Evolutionary conservation across 1,284 basidiomycete species (phyloP).

Genomic region (Microbotryum intermedium): DNA sequence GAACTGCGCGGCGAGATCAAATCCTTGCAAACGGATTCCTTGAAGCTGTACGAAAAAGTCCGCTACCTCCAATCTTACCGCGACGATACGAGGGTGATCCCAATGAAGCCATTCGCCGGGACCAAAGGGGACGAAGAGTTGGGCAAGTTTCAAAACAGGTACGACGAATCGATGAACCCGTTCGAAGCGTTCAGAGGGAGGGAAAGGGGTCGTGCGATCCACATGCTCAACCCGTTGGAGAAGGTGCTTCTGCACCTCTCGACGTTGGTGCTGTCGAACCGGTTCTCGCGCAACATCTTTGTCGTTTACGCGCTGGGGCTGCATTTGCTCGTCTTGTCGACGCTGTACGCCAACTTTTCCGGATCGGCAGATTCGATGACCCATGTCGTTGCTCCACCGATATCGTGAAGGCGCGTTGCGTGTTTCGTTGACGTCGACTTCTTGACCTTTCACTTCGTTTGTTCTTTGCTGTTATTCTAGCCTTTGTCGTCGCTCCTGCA

Average conservation of each 20-base stretch:
- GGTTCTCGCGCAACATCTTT: constrained; percentile 57
- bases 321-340: constrained; percentile 70
- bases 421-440: background rate
- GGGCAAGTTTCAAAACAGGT: constrained; percentile 78
- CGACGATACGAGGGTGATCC: constrained; percentile 42
- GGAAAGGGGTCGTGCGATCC: constrained; percentile 83
- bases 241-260: constrained; percentile 78
- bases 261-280: constrained; percentile 74
- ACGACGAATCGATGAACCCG: constrained; percentile 94
- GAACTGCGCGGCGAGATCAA: constrained; percentile 82
- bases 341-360: constrained; percentile 46
- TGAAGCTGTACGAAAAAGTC: constrained; percentile 93
- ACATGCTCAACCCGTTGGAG: constrained; percentile 85
- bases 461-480: background rate
- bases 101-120: constrained; percentile 18
- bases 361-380: background rate
- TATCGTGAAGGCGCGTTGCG: background rate
- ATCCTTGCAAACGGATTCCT: constrained; percentile 77
- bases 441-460: background rate
- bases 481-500: background rate
- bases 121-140: constrained; percentile 55
- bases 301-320: constrained; percentile 69
- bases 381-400: background rate
- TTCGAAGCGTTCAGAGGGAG: constrained; percentile 93
- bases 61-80: constrained; percentile 92